Evolutionary conservation across 345 rosid genomes (phyloP).

Genomic region (Euphorbia pulcherrima): DNA sequence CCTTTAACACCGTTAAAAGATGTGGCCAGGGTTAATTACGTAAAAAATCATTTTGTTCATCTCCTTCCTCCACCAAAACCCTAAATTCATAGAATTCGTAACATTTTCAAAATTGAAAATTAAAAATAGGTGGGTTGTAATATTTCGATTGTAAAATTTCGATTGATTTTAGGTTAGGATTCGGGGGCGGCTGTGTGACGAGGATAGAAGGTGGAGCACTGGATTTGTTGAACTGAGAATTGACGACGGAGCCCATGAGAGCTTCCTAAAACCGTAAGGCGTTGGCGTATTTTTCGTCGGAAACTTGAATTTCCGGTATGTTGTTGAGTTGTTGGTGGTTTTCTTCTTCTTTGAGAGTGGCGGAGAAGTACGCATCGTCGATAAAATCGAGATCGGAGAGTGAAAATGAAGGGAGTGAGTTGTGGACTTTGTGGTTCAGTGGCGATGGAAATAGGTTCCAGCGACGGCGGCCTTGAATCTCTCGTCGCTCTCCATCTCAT

Average conservation of each 20-base stretch:
- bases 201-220: neutral
- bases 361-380: neutral
- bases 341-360: neutral
- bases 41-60: no score
- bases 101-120: no score
- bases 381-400: neutral
- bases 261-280: conserved; percentile 50
- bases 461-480: no score
- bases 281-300: conserved; percentile 42
- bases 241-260: conserved; percentile 22
- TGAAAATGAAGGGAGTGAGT: neutral
- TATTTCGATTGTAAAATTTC: neutral
- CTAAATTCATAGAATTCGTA: no score
- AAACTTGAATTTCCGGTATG: conserved; percentile 25
- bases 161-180: neutral
- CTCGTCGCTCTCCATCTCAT: no score
- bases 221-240: neutral
- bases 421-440: no score
- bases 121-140: no score
- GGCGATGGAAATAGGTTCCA: no score
- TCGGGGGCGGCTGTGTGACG: neutral
- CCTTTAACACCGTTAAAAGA: no score
- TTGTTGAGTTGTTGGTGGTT: neutral
- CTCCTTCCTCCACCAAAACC: no score
- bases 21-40: no score